Evolutionary conservation across 1,139 yeast species (phyloP).

Genomic region (Debaryomycetaceae sp.): DNA sequence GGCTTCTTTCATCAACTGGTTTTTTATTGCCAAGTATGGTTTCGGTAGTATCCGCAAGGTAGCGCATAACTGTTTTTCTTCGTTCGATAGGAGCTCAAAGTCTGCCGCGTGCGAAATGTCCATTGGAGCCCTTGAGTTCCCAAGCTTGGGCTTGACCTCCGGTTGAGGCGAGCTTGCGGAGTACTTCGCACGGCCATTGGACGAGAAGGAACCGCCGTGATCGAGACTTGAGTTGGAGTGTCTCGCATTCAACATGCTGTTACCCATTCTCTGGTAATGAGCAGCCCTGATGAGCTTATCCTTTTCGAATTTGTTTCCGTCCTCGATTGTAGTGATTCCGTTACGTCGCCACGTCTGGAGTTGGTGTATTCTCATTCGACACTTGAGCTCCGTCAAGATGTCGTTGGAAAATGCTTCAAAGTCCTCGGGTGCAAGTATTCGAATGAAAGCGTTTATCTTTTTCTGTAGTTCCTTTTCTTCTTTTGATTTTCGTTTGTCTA

Average conservation of each 20-base stretch:
- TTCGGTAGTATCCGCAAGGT: constrained; percentile 84
- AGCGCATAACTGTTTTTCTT: constrained; percentile 83
- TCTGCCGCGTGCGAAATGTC: constrained; percentile 87
- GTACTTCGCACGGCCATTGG: constrained; percentile 20
- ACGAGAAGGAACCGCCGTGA: constrained; percentile 3
- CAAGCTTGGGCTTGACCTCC: constrained; percentile 38
- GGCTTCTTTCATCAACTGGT: constrained; percentile 85
- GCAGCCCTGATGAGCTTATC: constrained; percentile 68
- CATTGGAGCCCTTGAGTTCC: constrained; percentile 45
- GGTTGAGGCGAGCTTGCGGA: constrained; percentile 35
- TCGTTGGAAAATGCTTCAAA: constrained; percentile 72
- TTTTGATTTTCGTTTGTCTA: constrained; percentile 77
- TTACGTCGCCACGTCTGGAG: constrained; percentile 90
- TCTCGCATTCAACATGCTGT: constrained; percentile 32
- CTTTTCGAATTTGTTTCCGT: constrained; percentile 81
- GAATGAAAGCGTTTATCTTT: constrained; percentile 74
- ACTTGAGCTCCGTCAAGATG: constrained; percentile 70
- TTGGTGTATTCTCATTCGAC: constrained; percentile 80
- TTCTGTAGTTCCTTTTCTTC: constrained; percentile 84
- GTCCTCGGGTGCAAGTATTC: constrained; percentile 77
- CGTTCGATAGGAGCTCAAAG: constrained; percentile 74
- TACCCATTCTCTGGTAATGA: constrained; percentile 61
- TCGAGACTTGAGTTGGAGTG: constrained; percentile 13
- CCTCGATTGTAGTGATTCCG: constrained; percentile 82
- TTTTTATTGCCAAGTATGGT: constrained; percentile 90